Base-by-base conservation (phyloP, 2,329 filamentous ascomycete genomes). In the Fusarium cyanostomum region DNA sequence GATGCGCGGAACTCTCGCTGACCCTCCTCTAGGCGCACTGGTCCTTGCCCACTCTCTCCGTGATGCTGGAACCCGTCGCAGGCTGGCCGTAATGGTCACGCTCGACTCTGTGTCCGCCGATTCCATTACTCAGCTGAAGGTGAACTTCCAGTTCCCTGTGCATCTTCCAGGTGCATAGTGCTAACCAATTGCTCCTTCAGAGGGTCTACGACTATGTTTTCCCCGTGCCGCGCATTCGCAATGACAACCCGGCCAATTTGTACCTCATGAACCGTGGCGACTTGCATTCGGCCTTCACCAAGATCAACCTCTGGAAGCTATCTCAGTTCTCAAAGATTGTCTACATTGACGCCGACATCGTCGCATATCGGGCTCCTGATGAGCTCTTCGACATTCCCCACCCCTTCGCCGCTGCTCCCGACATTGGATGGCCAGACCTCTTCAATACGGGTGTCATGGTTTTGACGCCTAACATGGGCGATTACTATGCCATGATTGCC, bases 391-490 rank as follows among this genome's bases (percentile, higher is more conserved):
- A 89, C 54, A 74, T 88, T 21, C 72, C 80, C 5, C 79, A 86
- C 43, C 73, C 82, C 51, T 89, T 89, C 73, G 84, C 86, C 35
- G 88, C 95, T 3, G 93, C 92, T 10, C 94, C 95, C 28, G 95
- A 99, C 77, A 93, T 98, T 71, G 95, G 95, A 68, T 99, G 95
- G 95, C 95, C 95, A 30, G 95, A 99, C 79, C 86, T 94, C 60
- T 98, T 98, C 87, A 99, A 99, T 79, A 93, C 91, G n/a, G 95
- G 95, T 72, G 88, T 99, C 69, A 96, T 99, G 92, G 92, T 93
- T 31, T 78, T 99, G 58, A 89, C 84, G 13, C 95, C 95, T 30
- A 90, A 94, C 77, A 82, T 94, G 84, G 90, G 89, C 55, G 94
- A 96, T 67, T 98, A 94, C 78, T 89, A 92, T 78, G 91, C 92